These are phyloP conservation scores for Termitomyces sp. DNA, from an alignment of 768 basidiomycete species.

Conservation along the genomic window DNA sequence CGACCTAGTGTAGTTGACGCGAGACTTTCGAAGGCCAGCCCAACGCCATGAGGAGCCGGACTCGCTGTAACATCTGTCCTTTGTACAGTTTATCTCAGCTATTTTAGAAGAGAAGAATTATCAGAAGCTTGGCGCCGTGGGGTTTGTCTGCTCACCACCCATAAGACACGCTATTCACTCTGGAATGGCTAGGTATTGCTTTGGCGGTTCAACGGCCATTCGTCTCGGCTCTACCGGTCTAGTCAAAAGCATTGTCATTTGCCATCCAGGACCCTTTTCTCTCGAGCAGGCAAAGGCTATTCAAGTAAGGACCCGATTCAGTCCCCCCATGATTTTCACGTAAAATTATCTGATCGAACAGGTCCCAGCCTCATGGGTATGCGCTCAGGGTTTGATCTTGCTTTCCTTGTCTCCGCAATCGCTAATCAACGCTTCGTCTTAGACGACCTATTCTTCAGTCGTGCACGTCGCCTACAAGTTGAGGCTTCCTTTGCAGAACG, in stretches of 20 bases:
- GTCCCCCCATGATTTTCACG: background rate
- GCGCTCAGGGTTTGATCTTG: conserved; percentile 16
- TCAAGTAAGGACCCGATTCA: conserved; percentile 8
- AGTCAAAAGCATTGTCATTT: conserved; percentile 17
- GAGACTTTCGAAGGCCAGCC: conserved; percentile 16
- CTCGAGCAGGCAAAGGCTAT: conserved; percentile 14
- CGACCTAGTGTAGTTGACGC: conserved; percentile 26
- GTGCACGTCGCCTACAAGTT: conserved; percentile 8
- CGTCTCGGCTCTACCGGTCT: conserved; percentile 14
- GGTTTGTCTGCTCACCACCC: conserved; percentile 18
- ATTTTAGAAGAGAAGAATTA: conserved; percentile 32
- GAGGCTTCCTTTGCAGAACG: conserved; percentile 18
- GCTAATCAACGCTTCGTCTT: background rate
- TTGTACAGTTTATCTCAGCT: conserved; percentile 25
- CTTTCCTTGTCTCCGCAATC: background rate
- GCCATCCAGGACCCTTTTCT: conserved; percentile 16
- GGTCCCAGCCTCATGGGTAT: conserved; percentile 19
- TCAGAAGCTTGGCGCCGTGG: conserved; percentile 33
- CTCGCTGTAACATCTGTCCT: background rate
- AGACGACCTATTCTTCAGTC: conserved; percentile 18
- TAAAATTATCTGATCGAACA: background rate
- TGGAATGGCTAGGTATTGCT: conserved; percentile 15
- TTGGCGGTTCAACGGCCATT: conserved; percentile 15
- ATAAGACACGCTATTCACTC: background rate
- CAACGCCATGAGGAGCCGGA: background rate